A percentile compares a stretch with the other conserved stretches of the same genome.
These are phyloP conservation scores for Colletotrichum lini DNA, from an alignment of 2,329 filamentous ascomycete species.

Conservation along the genomic window DNA sequence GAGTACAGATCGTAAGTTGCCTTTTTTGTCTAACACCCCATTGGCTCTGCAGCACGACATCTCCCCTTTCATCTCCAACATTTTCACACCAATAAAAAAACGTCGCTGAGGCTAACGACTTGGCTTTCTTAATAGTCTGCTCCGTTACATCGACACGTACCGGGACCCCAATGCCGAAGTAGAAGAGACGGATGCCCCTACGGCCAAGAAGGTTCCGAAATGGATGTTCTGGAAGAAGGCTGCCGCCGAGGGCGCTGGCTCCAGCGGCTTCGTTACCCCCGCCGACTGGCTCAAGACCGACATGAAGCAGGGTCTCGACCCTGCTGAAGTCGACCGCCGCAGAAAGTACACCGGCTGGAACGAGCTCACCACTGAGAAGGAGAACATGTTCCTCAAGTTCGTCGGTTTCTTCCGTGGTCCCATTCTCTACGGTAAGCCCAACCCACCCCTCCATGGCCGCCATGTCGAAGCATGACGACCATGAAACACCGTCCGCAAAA, in stretches of 20 bases:
- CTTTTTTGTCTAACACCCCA: slow-evolving; percentile 30
- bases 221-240: slow-evolving; percentile 55
- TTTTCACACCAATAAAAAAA: neutral
- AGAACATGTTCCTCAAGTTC: slow-evolving; percentile 82
- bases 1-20: slow-evolving; percentile 41
- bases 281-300: slow-evolving; percentile 80
- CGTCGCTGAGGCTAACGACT: neutral
- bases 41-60: neutral
- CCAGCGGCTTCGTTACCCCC: slow-evolving; percentile 63
- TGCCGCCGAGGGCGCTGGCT: slow-evolving; percentile 45
- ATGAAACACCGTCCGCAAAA: slow-evolving; percentile 35
- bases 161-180: slow-evolving; percentile 52
- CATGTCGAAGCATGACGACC: slow-evolving; percentile 29
- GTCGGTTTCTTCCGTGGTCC: slow-evolving; percentile 82
- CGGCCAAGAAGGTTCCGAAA: slow-evolving; percentile 50
- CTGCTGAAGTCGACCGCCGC: slow-evolving; percentile 72
- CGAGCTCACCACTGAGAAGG: slow-evolving; percentile 81
- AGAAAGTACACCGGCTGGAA: slow-evolving; percentile 79
- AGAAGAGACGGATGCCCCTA: slow-evolving; percentile 47
- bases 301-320: slow-evolving; percentile 74
- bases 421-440: slow-evolving; percentile 80
- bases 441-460: neutral
- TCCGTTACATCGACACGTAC: slow-evolving; percentile 56
- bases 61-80: neutral
- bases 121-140: slow-evolving; percentile 12